phyloP scores from a whole-genome alignment of 176 grass and related monocot species.

The Hsuehochloa calcarea region DNA sequence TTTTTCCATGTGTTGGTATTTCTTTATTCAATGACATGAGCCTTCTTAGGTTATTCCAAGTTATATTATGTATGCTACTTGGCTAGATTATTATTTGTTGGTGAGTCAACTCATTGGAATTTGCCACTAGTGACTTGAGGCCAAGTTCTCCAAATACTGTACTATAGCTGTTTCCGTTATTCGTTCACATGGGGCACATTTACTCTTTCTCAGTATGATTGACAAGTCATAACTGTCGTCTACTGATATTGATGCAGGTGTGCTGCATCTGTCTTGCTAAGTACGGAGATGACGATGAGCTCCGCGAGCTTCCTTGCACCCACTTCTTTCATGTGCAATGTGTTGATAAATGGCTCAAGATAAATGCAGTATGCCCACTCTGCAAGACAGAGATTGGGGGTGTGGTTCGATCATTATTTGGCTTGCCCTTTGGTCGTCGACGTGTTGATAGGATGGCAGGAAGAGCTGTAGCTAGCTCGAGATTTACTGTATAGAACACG shows the following conservation, averaged over 20 bases:
- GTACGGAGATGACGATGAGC: constrained; percentile 77
- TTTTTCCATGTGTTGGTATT: neutral
- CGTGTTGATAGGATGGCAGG: constrained; percentile 54
- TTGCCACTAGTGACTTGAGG: neutral
- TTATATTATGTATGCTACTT: constrained; percentile 5
- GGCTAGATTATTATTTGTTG: neutral
- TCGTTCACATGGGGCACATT: neutral
- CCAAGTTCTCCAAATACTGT: neutral
- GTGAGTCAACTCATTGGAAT: neutral
- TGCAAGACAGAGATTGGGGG: constrained; percentile 84
- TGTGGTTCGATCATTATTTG: constrained; percentile 35
- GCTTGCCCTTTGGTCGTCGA: constrained; percentile 62
- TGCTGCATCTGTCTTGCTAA: constrained; percentile 96
- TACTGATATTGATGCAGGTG: constrained; percentile 51
- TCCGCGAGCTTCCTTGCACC: constrained; percentile 78
- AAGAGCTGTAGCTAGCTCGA: constrained; percentile 49
- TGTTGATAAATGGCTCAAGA: constrained; percentile 98
- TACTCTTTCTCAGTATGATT: constrained; percentile 10
- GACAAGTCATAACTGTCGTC: neutral
- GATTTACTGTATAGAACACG: constrained; percentile 49
- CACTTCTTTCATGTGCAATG: constrained; percentile 94
- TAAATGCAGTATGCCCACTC: constrained; percentile 92
- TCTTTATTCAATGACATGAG: neutral
- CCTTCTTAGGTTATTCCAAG: neutral
- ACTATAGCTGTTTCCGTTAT: neutral